A percentile compares a stretch with the other conserved stretches of the same genome.
Evolutionary conservation across 1,139 yeast genomes (phyloP).

Genomic region (Sugiyamaella paludigena): DNA sequence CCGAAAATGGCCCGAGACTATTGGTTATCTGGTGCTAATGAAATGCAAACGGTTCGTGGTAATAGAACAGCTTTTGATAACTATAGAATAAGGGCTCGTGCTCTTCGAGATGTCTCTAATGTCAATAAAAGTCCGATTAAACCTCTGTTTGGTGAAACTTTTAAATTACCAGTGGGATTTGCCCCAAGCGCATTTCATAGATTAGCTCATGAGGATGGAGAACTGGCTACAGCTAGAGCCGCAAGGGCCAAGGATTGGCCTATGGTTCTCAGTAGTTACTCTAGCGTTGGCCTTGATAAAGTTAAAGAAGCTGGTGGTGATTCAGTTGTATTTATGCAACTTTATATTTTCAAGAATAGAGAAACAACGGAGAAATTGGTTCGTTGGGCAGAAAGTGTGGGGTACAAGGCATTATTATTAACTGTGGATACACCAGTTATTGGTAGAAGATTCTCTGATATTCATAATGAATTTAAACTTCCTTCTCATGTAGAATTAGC

Average conservation of each 20-base stretch:
- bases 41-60: slow-evolving; percentile 36
- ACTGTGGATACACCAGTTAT: slow-evolving; percentile 69
- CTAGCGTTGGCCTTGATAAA: slow-evolving; percentile 35
- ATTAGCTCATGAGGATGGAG: slow-evolving; percentile 65
- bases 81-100: slow-evolving; percentile 45
- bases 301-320: slow-evolving; percentile 36
- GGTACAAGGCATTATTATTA: slow-evolving; percentile 57
- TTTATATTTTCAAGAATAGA: slow-evolving; percentile 47
- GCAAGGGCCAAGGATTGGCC: slow-evolving; percentile 35
- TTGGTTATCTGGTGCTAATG: slow-evolving; percentile 42
- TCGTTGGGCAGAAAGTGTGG: slow-evolving; percentile 50
- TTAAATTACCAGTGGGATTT: slow-evolving; percentile 56
- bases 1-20: slow-evolving; percentile 35
- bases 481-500: slow-evolving; percentile 36
- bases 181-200: slow-evolving; percentile 68
- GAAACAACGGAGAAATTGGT: slow-evolving; percentile 48
- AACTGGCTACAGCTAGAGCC: slow-evolving; percentile 43
- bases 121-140: slow-evolving; percentile 40
- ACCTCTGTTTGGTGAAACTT: slow-evolving; percentile 43
- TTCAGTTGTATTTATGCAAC: slow-evolving; percentile 39
- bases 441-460: slow-evolving; percentile 62
- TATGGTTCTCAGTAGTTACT: slow-evolving; percentile 39
- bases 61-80: slow-evolving; percentile 34
- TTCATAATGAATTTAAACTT: slow-evolving; percentile 46
- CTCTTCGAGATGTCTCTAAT: slow-evolving; percentile 43